phyloP scores from a whole-genome alignment of 176 grass and related monocot species.

The Typha latifolia region DNA sequence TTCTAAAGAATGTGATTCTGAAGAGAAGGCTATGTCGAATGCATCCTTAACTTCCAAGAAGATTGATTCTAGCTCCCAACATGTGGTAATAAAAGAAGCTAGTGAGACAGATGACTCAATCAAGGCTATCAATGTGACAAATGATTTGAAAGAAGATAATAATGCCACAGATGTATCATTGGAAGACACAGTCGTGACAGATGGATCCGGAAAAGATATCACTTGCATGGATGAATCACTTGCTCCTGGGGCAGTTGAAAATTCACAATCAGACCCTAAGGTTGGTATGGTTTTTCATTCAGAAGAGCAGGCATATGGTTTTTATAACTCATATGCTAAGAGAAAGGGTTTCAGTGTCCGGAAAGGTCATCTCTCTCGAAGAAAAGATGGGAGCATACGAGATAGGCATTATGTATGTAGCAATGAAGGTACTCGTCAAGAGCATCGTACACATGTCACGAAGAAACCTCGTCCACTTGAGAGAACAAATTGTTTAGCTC shows the following conservation, averaged over 20 bases:
- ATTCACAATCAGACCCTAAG: slow-evolving; percentile 5
- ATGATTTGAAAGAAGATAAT: background rate
- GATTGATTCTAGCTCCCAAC: background rate
- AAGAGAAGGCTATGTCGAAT: background rate
- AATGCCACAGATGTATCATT: background rate
- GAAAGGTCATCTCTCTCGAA: slow-evolving; percentile 44
- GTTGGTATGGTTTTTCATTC: slow-evolving; percentile 33
- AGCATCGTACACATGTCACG: slow-evolving; percentile 30
- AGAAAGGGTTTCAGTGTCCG: slow-evolving; percentile 37
- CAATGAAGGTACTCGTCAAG: slow-evolving; percentile 31
- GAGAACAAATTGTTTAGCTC: slow-evolving; percentile 31
- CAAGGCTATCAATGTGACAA: background rate
- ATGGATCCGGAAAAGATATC: background rate
- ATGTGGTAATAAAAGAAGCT: background rate
- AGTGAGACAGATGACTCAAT: background rate
- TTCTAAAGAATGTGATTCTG: background rate
- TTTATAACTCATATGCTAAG: slow-evolving; percentile 36
- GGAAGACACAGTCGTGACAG: background rate
- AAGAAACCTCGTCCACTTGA: slow-evolving; percentile 36
- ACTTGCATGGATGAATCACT: background rate
- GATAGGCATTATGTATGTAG: slow-evolving; percentile 40
- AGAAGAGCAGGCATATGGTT: slow-evolving; percentile 38
- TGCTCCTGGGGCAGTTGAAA: background rate
- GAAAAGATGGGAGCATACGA: slow-evolving; percentile 33
- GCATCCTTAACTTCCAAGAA: background rate